A percentile compares a stretch with the other conserved stretches of the same genome.
These are phyloP conservation scores for Ulmus americana DNA, from an alignment of 331 rosid genomes.

Conservation along the genomic window DNA sequence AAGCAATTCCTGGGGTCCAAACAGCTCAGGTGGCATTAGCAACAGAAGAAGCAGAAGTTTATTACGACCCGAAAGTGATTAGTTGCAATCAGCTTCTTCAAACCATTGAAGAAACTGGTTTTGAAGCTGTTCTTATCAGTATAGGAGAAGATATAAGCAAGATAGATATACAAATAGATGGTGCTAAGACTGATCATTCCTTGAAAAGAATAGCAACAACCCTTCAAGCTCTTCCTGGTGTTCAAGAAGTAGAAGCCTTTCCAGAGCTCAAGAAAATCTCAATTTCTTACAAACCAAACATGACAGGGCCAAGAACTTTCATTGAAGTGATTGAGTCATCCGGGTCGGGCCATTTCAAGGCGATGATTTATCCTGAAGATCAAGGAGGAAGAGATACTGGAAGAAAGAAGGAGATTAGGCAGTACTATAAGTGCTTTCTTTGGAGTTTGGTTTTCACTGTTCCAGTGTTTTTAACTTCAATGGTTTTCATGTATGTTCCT, in stretches of 20 bases:
- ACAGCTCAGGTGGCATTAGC: conserved; percentile 65
- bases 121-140: conserved; percentile 46
- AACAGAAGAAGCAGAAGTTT: conserved; percentile 71
- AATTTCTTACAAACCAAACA: conserved; percentile 49
- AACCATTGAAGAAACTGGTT: conserved; percentile 52
- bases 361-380: conserved; percentile 48
- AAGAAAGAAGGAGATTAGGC: conserved; percentile 48
- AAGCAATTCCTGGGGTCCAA: conserved; percentile 45
- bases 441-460: conserved; percentile 71
- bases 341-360: conserved; percentile 49
- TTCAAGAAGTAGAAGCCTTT: conserved; percentile 23
- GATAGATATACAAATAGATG: conserved; percentile 59
- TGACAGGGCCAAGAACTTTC: conserved; percentile 67
- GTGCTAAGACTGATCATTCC: conserved; percentile 28
- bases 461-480: conserved; percentile 73
- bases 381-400: conserved; percentile 37
- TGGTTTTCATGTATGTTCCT: conserved; percentile 78
- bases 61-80: conserved; percentile 51
- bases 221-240: conserved; percentile 51
- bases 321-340: conserved; percentile 44
- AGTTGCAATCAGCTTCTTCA: conserved; percentile 36
- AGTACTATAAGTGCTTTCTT: conserved; percentile 44
- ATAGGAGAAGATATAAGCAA: conserved; percentile 55
- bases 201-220: conserved; percentile 28
- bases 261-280: conserved; percentile 43